These are phyloP conservation scores for Proteromonas lacertae DNA, from an alignment of 352 stramenopile species.

Conservation along the genomic window DNA sequence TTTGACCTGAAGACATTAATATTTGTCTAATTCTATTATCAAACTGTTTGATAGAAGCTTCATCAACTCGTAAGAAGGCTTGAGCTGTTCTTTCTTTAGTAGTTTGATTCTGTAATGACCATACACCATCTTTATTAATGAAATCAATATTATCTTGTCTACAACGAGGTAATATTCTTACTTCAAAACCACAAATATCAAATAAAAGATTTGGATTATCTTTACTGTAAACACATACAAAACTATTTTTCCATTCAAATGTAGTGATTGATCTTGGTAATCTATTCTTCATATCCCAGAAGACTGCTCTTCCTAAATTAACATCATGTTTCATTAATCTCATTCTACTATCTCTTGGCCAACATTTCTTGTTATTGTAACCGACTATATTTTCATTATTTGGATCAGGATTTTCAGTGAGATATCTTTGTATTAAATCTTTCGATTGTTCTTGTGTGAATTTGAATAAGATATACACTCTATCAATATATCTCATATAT, in stretches of 20 bases:
- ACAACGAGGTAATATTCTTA: constrained; percentile 60
- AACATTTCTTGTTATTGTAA: constrained; percentile 99
- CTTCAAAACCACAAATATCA: constrained; percentile 96
- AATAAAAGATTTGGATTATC: constrained; percentile 99
- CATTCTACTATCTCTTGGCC: constrained; percentile 94
- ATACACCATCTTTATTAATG: constrained; percentile 89
- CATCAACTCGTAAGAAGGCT: constrained; percentile 65
- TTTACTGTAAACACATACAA: constrained; percentile 93
- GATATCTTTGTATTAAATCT: constrained; percentile 92
- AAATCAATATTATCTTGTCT: constrained; percentile 48
- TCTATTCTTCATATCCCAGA: constrained; percentile 99
- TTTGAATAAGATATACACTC: constrained; percentile 92
- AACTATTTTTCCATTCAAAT: constrained; percentile 95
- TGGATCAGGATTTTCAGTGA: constrained; percentile 95
- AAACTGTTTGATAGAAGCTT: constrained; percentile 70
- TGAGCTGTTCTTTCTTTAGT: constrained; percentile 98
- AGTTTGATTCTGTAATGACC: constrained; percentile 94
- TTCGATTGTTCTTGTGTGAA: constrained; percentile 88
- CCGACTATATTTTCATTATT: constrained; percentile 99
- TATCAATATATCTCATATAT: constrained; percentile 96
- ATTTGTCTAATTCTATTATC: constrained; percentile 97
- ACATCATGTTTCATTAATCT: constrained; percentile 97
- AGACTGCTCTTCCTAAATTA: constrained; percentile 88
- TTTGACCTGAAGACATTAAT: constrained; percentile 92
- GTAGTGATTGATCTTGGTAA: constrained; percentile 86